Evolutionary conservation across 1,284 basidiomycete genomes (phyloP).

Genomic region (Rhodotorula sp.): DNA sequence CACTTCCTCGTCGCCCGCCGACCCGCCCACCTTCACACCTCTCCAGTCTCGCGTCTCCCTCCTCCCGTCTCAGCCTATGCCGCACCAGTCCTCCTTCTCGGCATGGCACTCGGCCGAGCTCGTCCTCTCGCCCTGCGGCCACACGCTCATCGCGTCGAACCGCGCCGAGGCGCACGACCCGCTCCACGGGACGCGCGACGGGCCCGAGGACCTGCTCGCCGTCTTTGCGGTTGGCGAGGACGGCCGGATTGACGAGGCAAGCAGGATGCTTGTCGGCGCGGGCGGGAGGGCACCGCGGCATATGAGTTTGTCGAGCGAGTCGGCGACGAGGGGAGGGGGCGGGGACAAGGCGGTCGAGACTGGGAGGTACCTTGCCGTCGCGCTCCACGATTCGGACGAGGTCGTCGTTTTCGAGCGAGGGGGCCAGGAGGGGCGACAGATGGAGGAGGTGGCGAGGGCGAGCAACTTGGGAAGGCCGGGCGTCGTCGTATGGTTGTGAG

Average conservation of each 20-base stretch:
- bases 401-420: constrained; percentile 27
- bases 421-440: constrained; percentile 8
- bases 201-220: constrained; percentile 25
- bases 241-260: constrained; percentile 4
- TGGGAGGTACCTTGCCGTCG: constrained; percentile 27
- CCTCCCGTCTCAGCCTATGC: constrained; percentile 17
- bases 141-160: constrained; percentile 32
- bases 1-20: neutral
- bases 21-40: constrained; percentile 18
- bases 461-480: constrained; percentile 12
- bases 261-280: neutral
- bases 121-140: constrained; percentile 18
- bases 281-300: constrained; percentile 36
- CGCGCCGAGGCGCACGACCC: constrained; percentile 40
- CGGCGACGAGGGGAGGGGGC: neutral
- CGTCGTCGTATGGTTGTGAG: constrained; percentile 1
- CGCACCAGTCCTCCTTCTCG: constrained; percentile 27
- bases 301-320: constrained; percentile 22
- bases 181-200: constrained; percentile 16
- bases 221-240: constrained; percentile 17
- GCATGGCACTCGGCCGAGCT: constrained; percentile 38
- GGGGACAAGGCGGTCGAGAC: neutral
- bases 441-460: constrained; percentile 26
- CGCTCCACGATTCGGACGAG: constrained; percentile 38
- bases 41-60: constrained; percentile 32